Conservation (phyloP, 2,329 filamentous ascomycete genomes). For the Colletotrichum eleusines region DNA sequence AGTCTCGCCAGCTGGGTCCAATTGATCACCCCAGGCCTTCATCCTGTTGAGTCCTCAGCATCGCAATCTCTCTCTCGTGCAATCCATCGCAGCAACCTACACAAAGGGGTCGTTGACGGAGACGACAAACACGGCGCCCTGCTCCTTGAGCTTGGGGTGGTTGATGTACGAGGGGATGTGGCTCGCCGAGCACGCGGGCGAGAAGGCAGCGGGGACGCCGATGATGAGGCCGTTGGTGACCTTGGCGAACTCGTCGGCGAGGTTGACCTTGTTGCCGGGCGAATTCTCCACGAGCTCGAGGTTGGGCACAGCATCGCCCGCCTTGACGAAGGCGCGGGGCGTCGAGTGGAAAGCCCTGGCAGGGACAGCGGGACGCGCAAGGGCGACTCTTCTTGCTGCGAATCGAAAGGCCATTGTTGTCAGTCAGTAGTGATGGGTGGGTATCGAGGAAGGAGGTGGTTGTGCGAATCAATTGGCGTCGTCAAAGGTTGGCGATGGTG, state of each 20-base stretch:
- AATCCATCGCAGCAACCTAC: constrained; percentile 63
- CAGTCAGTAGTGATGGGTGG: background rate
- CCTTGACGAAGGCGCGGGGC: constrained; percentile 73
- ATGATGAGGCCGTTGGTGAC: constrained; percentile 82
- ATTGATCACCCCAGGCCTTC: constrained; percentile 85
- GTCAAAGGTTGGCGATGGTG: background rate
- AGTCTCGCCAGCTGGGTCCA: constrained; percentile 81
- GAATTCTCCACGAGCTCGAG: constrained; percentile 84
- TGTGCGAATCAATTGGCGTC: constrained; percentile 7
- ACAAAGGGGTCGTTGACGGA: constrained; percentile 96
- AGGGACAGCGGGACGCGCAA: constrained; percentile 48
- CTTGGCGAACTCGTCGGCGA: constrained; percentile 78
- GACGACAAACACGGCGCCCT: constrained; percentile 89
- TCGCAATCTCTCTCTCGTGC: constrained; percentile 23
- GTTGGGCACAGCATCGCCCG: constrained; percentile 83
- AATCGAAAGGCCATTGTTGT: constrained; percentile 53
- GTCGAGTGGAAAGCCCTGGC: constrained; percentile 73
- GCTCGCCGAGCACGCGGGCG: constrained; percentile 65
- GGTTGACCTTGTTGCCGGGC: constrained; percentile 92
- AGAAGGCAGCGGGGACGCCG: constrained; percentile 85
- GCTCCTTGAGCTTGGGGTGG: constrained; percentile 80
- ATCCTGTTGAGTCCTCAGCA: constrained; percentile 67
- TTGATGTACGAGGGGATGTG: constrained; percentile 92
- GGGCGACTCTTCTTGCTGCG: constrained; percentile 50
- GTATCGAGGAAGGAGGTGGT: constrained; percentile 5